Percentiles rank a stretch among this genome's conserved stretches.
phyloP scores from a whole-genome alignment of 768 basidiomycete species.

The Brasilioporus rufonigricans region DNA sequence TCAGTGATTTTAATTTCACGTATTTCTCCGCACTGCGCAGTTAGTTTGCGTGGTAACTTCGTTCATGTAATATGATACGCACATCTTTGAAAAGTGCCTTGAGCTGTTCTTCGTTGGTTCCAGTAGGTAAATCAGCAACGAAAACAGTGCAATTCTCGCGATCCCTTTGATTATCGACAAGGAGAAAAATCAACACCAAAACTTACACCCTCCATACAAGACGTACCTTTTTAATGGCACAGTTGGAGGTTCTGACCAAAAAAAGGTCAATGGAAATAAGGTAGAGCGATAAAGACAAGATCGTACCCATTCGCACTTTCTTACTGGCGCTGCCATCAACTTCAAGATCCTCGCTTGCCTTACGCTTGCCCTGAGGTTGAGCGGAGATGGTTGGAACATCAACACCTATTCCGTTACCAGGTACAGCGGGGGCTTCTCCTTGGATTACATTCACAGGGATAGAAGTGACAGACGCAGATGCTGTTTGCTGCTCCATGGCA shows the following conservation, averaged over 20 bases:
- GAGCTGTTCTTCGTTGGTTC: slow-evolving; percentile 65
- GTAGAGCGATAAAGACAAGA: neutral
- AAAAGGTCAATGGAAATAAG: neutral
- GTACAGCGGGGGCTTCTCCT: neutral
- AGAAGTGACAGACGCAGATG: slow-evolving; percentile 23
- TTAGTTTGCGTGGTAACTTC: neutral
- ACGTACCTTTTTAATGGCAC: slow-evolving; percentile 58
- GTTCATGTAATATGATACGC: slow-evolving; percentile 21
- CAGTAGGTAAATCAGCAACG: slow-evolving; percentile 64
- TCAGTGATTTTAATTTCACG: slow-evolving; percentile 81
- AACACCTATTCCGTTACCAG: slow-evolving; percentile 40
- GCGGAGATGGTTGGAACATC: slow-evolving; percentile 33
- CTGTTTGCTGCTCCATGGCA: slow-evolving; percentile 39
- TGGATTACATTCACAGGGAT: slow-evolving; percentile 5
- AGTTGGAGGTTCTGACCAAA: slow-evolving; percentile 41
- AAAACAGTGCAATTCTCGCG: slow-evolving; percentile 95
- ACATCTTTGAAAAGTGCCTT: slow-evolving; percentile 82
- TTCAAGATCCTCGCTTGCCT: slow-evolving; percentile 50
- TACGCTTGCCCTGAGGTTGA: slow-evolving; percentile 55
- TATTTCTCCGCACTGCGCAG: slow-evolving; percentile 78
- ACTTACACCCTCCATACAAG: neutral
- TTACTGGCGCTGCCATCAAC: slow-evolving; percentile 50
- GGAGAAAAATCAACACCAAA: neutral
- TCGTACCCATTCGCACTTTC: slow-evolving; percentile 60
- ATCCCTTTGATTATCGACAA: slow-evolving; percentile 53